Evolutionary conservation across 129 eudicot species (phyloP).

Genomic region (Tagetes erecta): DNA sequence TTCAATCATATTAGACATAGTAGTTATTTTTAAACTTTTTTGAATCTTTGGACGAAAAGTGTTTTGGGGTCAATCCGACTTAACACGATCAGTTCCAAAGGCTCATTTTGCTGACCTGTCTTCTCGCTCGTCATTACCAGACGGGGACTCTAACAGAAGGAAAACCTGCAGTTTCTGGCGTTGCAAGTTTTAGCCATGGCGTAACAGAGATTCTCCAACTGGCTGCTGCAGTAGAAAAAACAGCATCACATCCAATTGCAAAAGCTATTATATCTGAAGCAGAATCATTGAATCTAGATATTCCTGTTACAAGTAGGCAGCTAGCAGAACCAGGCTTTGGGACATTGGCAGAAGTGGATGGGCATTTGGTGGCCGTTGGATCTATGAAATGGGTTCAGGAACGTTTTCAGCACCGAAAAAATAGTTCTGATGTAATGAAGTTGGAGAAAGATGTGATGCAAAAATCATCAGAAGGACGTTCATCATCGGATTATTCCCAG

Average conservation of each 20-base stretch:
- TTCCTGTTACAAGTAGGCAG: constrained; percentile 74
- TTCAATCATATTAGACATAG: background rate
- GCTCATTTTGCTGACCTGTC: constrained; percentile 22
- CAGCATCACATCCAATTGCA: constrained; percentile 92
- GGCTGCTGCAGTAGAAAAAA: constrained; percentile 97
- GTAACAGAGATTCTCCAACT: constrained; percentile 69
- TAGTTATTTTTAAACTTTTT: background rate
- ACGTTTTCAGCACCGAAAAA: constrained; percentile 59
- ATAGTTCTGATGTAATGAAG: constrained; percentile 43
- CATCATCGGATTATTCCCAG: constrained; percentile 63
- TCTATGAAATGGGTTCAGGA: constrained; percentile 82
- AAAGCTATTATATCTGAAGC: constrained; percentile 82
- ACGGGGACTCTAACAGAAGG: constrained; percentile 97
- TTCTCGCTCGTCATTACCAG: constrained; percentile 44
- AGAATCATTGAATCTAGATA: constrained; percentile 58
- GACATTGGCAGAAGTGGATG: constrained; percentile 91
- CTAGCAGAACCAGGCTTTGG: constrained; percentile 92
- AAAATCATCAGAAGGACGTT: constrained; percentile 47
- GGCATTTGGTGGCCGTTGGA: constrained; percentile 83
- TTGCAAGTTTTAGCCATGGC: constrained; percentile 53
- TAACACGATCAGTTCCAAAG: background rate
- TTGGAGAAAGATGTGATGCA: constrained; percentile 67
- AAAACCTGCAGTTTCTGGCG: constrained; percentile 79
- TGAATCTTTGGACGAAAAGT: background rate
- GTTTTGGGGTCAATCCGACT: background rate